Conservation (phyloP, 208 protist species). For the Acanthamoeba culbertsoni region DNA sequence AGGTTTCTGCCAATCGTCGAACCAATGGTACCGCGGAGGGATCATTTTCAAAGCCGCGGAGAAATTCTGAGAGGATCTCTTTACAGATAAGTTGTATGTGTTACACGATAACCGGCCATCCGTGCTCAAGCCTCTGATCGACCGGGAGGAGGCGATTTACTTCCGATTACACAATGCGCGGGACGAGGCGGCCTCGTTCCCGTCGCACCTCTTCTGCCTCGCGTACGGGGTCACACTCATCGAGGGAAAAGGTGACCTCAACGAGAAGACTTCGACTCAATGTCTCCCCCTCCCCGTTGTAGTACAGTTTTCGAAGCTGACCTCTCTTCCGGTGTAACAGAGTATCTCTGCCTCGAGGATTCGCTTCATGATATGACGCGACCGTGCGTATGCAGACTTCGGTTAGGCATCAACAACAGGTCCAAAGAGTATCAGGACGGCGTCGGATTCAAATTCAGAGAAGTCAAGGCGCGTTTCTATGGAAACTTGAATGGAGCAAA, state of each 20-base stretch:
- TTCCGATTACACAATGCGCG: not conserved
- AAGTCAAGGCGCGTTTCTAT: not conserved
- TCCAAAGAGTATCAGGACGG: not conserved
- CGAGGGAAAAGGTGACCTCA: not conserved
- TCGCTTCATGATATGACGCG: not conserved
- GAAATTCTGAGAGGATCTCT: too few species aligned
- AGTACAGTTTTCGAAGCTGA: not conserved
- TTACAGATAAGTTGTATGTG: not conserved
- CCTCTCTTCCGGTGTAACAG: not conserved
- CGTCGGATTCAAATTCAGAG: not conserved
- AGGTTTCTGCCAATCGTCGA: not conserved
- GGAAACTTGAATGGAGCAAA: too few species aligned
- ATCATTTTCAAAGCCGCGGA: too few species aligned
- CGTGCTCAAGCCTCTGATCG: not conserved
- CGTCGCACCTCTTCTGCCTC: not conserved
- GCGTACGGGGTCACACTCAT: not conserved
- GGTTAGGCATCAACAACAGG: not conserved
- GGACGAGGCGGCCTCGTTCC: not conserved
- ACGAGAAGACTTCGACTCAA: too few species aligned
- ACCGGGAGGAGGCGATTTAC: not conserved
- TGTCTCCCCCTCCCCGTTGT: too few species aligned
- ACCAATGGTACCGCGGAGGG: not conserved
- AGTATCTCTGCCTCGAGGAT: not conserved
- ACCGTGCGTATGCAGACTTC: not conserved
- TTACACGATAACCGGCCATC: not conserved